A percentile compares a stretch with the other conserved stretches of the same genome.
phyloP scores from a whole-genome alignment of 2,329 filamentous ascomycete species.

The Alternaria novae-zelandiae region DNA sequence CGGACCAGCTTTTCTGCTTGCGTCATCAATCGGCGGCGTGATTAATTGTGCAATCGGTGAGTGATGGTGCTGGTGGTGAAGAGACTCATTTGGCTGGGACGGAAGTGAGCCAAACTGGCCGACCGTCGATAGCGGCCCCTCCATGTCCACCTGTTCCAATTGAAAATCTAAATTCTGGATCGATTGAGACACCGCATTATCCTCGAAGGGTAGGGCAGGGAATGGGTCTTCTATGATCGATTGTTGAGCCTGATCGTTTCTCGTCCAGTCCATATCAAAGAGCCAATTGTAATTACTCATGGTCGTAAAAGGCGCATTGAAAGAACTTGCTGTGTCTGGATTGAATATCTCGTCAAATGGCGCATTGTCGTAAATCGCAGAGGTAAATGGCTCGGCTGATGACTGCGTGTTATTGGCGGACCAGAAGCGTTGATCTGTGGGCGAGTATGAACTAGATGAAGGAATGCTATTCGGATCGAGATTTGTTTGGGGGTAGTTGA shows the following conservation, averaged over 20 bases:
- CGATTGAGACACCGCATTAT: conserved; percentile 22
- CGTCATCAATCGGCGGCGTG: conserved; percentile 28
- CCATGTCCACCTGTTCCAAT: conserved; percentile 29
- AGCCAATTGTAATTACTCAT: conserved; percentile 69
- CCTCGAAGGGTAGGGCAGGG: conserved; percentile 24
- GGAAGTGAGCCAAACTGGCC: conserved; percentile 29
- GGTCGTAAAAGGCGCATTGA: conserved; percentile 70
- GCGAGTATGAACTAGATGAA: conserved; percentile 28
- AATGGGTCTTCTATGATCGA: conserved; percentile 31
- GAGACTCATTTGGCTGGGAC: conserved; percentile 30
- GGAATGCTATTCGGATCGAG: conserved; percentile 28
- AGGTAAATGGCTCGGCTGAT: conserved; percentile 31
- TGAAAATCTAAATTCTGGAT: conserved; percentile 34
- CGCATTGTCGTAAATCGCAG: conserved; percentile 38
- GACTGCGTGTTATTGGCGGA: conserved; percentile 37
- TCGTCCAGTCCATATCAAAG: conserved; percentile 57
- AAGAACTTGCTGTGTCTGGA: conserved; percentile 67
- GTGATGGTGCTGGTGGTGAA: conserved; percentile 28
- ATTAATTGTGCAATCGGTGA: conserved; percentile 22
- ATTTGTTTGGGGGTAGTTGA: conserved; percentile 22
- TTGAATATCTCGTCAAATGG: conserved; percentile 63
- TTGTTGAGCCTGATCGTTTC: conserved; percentile 23
- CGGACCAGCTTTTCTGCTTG: neutral
- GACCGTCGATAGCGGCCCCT: conserved; percentile 27
- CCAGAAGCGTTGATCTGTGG: conserved; percentile 42